Base-by-base conservation (phyloP, 2,329 filamentous ascomycete species). In the Botrytis fragariae region DNA sequence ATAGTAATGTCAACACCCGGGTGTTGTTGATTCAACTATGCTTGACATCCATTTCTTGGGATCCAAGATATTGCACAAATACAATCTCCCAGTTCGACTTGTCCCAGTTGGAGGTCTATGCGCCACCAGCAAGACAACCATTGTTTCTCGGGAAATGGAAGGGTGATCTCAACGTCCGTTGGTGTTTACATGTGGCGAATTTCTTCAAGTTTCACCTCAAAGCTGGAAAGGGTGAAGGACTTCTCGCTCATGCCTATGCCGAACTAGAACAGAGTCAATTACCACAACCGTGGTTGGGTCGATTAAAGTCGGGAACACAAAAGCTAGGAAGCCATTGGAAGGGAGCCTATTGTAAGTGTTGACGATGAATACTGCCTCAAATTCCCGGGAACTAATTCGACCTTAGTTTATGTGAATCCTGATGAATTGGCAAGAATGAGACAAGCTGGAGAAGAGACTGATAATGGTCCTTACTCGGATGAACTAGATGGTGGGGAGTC, bases 141-240 rank as follows among this genome's bases (percentile, higher is more conserved):
- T 79, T 88, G 9, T 87, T 85, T 75, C 60, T 71, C 16, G 84
- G 84, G 25, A 74, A 74, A 45, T 78, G 80, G 37, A 80, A 81
- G 45, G 72, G 78, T 5, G 74, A 81, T 1, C 76, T 88, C 69
- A 85, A 87, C 74, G 79, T 85, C 70, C 78, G 82, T 2, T 87
- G 84, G 83, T 69, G 85, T 3, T 77, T 87, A 8, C 83, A 87
- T 74, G 80, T 83, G 57, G 77, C 86, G 61, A 87, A 87, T 74
- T 88, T 88, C 81, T 88, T 87, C 81, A 84, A 84, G 63, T 83
- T 84, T 67, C 85, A 88, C 74, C 83, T 88, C 78, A 82, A 79
- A 63, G 72, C 82, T 59, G 77, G 77, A 12, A 64, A 79, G 8
- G 79, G 80, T 7, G 81, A 83, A 32, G 76, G 77, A 25, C 80